phyloP scores from a whole-genome alignment of 1,284 basidiomycete species.

The Moesziomyces globuligerus region DNA sequence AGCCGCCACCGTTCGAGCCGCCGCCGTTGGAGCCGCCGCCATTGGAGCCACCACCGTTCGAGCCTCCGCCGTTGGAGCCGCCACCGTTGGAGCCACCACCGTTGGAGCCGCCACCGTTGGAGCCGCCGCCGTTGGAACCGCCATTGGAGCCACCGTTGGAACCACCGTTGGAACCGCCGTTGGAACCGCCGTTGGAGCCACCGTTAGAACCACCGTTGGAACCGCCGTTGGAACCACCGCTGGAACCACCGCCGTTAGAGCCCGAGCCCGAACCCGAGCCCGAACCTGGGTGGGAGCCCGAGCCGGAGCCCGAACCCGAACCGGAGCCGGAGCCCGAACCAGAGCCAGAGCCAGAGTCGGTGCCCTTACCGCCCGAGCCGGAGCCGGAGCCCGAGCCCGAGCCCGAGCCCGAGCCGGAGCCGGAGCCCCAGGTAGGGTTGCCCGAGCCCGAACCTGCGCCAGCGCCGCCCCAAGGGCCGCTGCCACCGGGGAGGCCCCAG shows the following conservation, averaged over 20 bases:
- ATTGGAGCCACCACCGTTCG: slow-evolving; percentile 7
- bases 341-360: not conserved
- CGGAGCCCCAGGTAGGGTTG: slow-evolving; percentile 1
- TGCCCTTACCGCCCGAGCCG: slow-evolving; percentile 3
- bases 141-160: not conserved
- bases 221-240: slow-evolving; percentile 1
- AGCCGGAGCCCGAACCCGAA: slow-evolving; percentile 9
- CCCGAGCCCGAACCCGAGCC: slow-evolving; percentile 14
- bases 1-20: not conserved
- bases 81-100: not conserved
- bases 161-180: not conserved
- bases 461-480: slow-evolving; percentile 9
- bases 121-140: slow-evolving; percentile 7
- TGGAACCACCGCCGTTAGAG: slow-evolving; percentile 9
- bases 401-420: slow-evolving; percentile 4
- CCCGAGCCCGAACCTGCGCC: not conserved
- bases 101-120: slow-evolving; percentile 7
- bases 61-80: slow-evolving; percentile 1
- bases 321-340: slow-evolving; percentile 8
- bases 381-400: not conserved
- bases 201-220: not conserved
- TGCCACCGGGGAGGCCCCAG: slow-evolving; percentile 7
- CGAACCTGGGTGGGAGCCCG: slow-evolving; percentile 11
- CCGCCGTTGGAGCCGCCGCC: slow-evolving; percentile 7
- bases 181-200: slow-evolving; percentile 6